A percentile compares a stretch with the other conserved stretches of the same genome.
Conservation (phyloP, 768 basidiomycete species). For the Coprinopsis sp. region DNA sequence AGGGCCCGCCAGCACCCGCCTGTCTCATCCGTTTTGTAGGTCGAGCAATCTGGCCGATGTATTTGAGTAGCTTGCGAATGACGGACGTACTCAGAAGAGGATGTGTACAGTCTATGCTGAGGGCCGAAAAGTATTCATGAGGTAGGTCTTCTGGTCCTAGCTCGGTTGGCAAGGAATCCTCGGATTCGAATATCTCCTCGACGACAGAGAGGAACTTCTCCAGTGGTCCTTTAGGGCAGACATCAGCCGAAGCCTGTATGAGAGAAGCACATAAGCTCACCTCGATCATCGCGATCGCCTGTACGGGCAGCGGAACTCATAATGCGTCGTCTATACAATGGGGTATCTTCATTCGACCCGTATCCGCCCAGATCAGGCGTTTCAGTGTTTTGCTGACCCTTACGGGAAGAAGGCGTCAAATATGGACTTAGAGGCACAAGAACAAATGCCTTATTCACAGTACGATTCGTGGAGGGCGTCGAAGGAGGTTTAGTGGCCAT, state of each 20-base stretch:
- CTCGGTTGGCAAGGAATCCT: constrained; percentile 46
- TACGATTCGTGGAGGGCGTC: constrained; percentile 30
- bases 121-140: constrained; percentile 58
- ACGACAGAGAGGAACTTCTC: constrained; percentile 74
- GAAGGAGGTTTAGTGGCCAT: constrained; percentile 13
- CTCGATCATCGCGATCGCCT: constrained; percentile 74
- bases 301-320: constrained; percentile 51
- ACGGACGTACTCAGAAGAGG: constrained; percentile 56
- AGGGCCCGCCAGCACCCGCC: constrained; percentile 20
- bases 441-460: constrained; percentile 41
- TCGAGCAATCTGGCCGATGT: constrained; percentile 61
- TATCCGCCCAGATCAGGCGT: constrained; percentile 50
- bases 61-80: constrained; percentile 66
- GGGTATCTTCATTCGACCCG: constrained; percentile 48
- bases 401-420: constrained; percentile 36
- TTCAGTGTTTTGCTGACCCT: constrained; percentile 29
- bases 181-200: constrained; percentile 86
- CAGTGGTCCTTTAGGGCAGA: constrained; percentile 45
- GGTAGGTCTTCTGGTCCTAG: constrained; percentile 67
- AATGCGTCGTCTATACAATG: constrained; percentile 22
- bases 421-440: constrained; percentile 42
- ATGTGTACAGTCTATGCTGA: constrained; percentile 50
- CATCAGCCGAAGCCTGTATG: background rate
- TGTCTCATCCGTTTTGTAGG: constrained; percentile 68
- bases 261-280: constrained; percentile 29